Base-by-base conservation (phyloP, 768 basidiomycete species). In the Macrolepiota dolichaula region DNA sequence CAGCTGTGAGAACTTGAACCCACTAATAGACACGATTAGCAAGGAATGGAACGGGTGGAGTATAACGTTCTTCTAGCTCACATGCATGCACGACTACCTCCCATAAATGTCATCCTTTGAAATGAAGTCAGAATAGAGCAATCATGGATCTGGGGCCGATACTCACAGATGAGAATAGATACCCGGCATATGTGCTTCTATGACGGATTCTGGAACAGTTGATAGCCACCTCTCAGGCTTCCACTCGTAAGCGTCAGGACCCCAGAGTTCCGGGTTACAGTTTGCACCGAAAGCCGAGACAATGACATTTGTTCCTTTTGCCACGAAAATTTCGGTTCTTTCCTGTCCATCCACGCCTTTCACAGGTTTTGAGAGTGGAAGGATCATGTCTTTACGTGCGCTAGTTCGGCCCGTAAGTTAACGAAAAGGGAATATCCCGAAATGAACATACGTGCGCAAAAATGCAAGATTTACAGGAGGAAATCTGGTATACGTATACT, bases 1-100 rank as follows among this genome's bases (percentile, higher is more conserved):
- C 6, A 84, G 70, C 62, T 83, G 77, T 1, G 81, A 77, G 70
- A 85, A 83, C 65, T 83, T 82, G 72, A 82, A 82, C 0, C 81
- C 82, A 32, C 79, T 80, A 51, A 35, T 52, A 40, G 35, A 29
- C 24, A 32, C 19, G 15, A 49, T 38, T 17, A 57, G 38, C 12
- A 27, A 27, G 5, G n/a, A 51, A 32, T 35, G 32, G 12, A 51
- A 42, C 29, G 25, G 29, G 29, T 32, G 29, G 22, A 52, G 53
- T 6, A 57, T 7, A 52, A 17, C 19, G 19, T 52, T 15, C n/a
- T 29, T 15, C 35, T 13, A 15, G n/a, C 61, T 57, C 55, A 62
- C 61, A 66, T 62, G 59, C 65, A 66, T 40, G 66, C 61, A 9
- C 66, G 56, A 25, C 63, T 55, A 19, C 68, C 68, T n/a, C 61